Evolutionary conservation across 2,329 filamentous ascomycete species (phyloP).

Genomic region (Phialophora expanda): DNA sequence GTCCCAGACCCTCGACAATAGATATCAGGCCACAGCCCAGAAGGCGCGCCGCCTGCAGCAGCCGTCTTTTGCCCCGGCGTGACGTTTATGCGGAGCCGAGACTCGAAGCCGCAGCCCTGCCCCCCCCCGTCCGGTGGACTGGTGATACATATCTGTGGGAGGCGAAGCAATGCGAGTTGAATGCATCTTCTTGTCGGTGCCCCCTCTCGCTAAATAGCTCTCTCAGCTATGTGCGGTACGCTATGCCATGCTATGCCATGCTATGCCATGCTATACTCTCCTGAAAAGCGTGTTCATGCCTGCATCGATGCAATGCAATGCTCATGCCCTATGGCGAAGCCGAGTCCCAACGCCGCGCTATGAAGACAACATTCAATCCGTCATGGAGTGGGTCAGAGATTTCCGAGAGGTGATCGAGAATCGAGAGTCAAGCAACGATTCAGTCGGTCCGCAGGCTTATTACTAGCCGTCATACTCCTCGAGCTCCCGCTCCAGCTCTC

Average conservation of each 20-base stretch:
- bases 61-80: background rate
- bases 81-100: background rate
- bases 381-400: background rate
- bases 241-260: background rate
- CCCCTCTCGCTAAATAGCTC: background rate
- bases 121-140: background rate
- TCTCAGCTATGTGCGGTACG: background rate
- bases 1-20: background rate
- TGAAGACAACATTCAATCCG: constrained; percentile 13
- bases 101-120: background rate
- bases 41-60: too few species aligned
- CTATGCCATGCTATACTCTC: constrained; percentile 1
- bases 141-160: background rate
- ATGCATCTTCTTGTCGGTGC: background rate
- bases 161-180: background rate
- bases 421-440: background rate
- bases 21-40: background rate
- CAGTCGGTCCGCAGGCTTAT: background rate
- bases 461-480: constrained; percentile 46
- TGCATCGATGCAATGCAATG: background rate
- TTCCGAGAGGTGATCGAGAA: background rate
- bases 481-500: constrained; percentile 66
- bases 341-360: constrained; percentile 28
- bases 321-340: constrained; percentile 9
- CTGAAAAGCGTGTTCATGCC: constrained; percentile 2